phyloP scores from a whole-genome alignment of 192 early-diverging fungal species.

The Oehlia diaphana region DNA sequence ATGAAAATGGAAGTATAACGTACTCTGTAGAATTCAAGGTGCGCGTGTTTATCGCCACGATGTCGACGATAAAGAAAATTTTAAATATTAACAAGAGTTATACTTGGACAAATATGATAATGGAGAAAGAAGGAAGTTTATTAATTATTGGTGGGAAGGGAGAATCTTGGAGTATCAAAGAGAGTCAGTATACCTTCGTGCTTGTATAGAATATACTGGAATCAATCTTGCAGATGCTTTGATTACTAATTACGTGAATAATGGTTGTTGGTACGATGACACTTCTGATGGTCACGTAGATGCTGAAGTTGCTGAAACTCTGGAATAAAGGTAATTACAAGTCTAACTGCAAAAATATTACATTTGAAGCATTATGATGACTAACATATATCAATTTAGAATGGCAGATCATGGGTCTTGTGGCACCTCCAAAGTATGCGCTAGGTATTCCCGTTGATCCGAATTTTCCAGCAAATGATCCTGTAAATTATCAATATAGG shows the following conservation, averaged over 20 bases:
- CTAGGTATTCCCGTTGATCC: constrained; percentile 19
- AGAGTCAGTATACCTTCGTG: constrained; percentile 1
- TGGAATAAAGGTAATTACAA: not conserved
- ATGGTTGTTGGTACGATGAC: constrained; percentile 30
- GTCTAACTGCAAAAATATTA: not conserved
- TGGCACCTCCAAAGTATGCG: constrained; percentile 26
- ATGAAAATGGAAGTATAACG: not conserved
- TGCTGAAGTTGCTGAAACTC: not conserved
- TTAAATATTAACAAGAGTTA: not conserved
- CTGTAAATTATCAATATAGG: too few relatives aligned
- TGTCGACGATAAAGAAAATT: not conserved
- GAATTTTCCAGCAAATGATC: constrained; percentile 13
- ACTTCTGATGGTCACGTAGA: constrained; percentile 23
- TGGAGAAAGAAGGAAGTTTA: constrained; percentile 17
- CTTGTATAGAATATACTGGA: not conserved
- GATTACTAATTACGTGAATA: constrained; percentile 18
- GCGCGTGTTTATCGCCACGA: constrained; percentile 11
- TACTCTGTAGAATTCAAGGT: not conserved
- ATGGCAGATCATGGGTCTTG: constrained; percentile 26
- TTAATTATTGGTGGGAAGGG: constrained; percentile 28
- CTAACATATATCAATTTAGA: not conserved
- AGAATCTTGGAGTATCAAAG: constrained; percentile 17
- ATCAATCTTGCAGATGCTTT: not conserved
- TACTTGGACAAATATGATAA: constrained; percentile 23
- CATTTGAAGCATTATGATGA: too few relatives aligned